Evolutionary conservation across 73 alveolate species (phyloP).

Genomic region (Paramecium octaurelia): DNA sequence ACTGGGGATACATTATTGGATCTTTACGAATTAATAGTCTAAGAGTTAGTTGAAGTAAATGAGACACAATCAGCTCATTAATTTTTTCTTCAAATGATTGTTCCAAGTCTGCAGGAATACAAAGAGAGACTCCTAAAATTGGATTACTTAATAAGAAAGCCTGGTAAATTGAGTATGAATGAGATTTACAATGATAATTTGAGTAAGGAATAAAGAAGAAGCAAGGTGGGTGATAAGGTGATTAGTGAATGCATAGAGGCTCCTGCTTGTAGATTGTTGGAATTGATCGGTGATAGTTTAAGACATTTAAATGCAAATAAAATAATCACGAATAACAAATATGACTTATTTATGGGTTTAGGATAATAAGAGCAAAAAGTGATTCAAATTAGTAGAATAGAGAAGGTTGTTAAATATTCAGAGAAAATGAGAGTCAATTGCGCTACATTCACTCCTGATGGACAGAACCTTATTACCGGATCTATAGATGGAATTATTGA

Average conservation of each 20-base stretch:
- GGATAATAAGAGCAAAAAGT: background rate
- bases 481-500: conserved; percentile 36
- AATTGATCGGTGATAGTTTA: conserved; percentile 29
- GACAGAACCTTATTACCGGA: background rate
- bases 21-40: background rate
- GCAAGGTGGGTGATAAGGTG: background rate
- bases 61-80: background rate
- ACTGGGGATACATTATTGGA: background rate
- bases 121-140: conserved; percentile 4
- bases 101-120: background rate
- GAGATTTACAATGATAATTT: background rate
- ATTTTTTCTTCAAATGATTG: background rate
- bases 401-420: conserved; percentile 4
- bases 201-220: conserved; percentile 18
- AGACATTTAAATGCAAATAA: background rate
- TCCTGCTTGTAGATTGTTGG: background rate
- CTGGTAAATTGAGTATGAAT: background rate
- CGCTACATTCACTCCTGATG: background rate
- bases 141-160: conserved; percentile 26
- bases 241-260: conserved; percentile 9
- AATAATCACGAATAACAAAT: background rate
- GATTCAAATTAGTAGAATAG: background rate
- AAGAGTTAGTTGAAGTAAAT: conserved; percentile 36
- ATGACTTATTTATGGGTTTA: background rate
- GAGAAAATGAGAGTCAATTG: conserved; percentile 39